Percentiles rank a stretch among this genome's conserved stretches.
Evolutionary conservation across 2,329 filamentous ascomycete species (phyloP).

Genomic region (Cladosporium oxysporum): DNA sequence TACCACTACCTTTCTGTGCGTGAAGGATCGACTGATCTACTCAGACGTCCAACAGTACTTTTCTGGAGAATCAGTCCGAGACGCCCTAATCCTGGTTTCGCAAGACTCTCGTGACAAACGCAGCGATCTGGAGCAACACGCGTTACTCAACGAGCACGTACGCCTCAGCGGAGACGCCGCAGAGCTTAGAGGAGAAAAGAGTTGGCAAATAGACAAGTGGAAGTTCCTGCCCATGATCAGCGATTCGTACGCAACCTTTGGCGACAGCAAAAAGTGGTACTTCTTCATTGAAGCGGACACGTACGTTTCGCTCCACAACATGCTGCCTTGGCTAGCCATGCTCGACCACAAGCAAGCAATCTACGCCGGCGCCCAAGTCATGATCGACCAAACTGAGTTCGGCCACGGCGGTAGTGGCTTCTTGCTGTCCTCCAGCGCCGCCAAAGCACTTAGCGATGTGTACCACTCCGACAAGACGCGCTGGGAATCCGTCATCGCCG

Average conservation of each 20-base stretch:
- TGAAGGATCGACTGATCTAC: slow-evolving; percentile 48
- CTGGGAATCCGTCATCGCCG: slow-evolving; percentile 38
- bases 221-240: slow-evolving; percentile 43
- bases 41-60: slow-evolving; percentile 51
- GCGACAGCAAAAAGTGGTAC: slow-evolving; percentile 58
- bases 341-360: slow-evolving; percentile 45
- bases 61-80: slow-evolving; percentile 37
- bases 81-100: slow-evolving; percentile 24
- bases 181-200: slow-evolving; percentile 32
- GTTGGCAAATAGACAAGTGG: slow-evolving; percentile 54
- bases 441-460: slow-evolving; percentile 33
- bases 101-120: background rate
- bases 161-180: slow-evolving; percentile 25
- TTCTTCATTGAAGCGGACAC: slow-evolving; percentile 61
- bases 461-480: slow-evolving; percentile 28
- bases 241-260: slow-evolving; percentile 39
- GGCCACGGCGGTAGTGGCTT: slow-evolving; percentile 53
- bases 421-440: slow-evolving; percentile 46
- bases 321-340: slow-evolving; percentile 49
- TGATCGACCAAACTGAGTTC: slow-evolving; percentile 39
- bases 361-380: slow-evolving; percentile 50
- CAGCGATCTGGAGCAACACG: background rate
- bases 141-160: slow-evolving; percentile 18
- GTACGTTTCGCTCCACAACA: slow-evolving; percentile 44
- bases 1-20: slow-evolving; percentile 54